Conservation (phyloP, 768 basidiomycete genomes). For the Clitopilus passeckerianus region DNA sequence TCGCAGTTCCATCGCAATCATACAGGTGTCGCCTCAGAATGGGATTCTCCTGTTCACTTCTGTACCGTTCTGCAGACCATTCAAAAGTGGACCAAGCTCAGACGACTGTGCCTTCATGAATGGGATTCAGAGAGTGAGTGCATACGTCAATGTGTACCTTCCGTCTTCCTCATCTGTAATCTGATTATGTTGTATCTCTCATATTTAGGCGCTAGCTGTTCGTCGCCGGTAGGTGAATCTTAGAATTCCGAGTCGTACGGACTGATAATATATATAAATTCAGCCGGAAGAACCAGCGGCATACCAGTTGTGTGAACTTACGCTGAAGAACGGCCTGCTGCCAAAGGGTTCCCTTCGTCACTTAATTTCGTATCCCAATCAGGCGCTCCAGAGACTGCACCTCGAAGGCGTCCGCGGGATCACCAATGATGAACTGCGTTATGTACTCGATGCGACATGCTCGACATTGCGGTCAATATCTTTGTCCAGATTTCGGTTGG, state of each 20-base stretch:
- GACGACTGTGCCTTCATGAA: neutral
- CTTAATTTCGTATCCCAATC: neutral
- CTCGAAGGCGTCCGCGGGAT: neutral
- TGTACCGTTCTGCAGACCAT: neutral
- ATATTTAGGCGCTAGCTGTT: no score
- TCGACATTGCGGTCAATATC: neutral
- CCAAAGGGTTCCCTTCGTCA: neutral
- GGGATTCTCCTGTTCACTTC: neutral
- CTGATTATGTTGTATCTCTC: no score
- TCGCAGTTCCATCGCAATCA: neutral
- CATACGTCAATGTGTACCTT: no score
- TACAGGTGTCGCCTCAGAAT: neutral
- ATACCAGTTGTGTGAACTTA: neutral
- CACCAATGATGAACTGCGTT: neutral
- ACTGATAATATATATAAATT: neutral
- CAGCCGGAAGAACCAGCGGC: neutral
- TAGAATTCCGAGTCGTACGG: no score
- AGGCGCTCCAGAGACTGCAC: neutral
- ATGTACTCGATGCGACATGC: neutral
- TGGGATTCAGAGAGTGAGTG: neutral
- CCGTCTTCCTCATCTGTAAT: no score
- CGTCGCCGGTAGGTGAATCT: no score
- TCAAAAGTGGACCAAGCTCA: neutral
- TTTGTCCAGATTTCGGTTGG: neutral
- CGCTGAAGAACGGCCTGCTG: neutral